Base-by-base conservation (phyloP, 2,329 filamentous ascomycete genomes). In the Fusarium pseudograminearum region DNA sequence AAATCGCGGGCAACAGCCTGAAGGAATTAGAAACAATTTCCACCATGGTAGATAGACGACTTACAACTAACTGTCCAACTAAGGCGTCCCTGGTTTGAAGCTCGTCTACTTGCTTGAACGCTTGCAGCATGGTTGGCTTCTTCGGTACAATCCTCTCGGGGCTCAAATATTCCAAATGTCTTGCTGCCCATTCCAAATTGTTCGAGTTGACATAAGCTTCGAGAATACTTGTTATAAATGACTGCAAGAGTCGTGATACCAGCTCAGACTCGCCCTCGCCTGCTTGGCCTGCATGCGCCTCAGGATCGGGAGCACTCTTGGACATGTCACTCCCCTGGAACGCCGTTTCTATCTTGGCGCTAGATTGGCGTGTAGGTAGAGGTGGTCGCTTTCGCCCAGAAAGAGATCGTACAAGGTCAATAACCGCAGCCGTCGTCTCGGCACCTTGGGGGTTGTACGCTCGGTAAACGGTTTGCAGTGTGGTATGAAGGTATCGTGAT, bases 201-300 rank as follows among this genome's bases (percentile, higher is more conserved):
- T 89, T 86, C 9, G 80, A 82, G 69, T 89, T 89, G 65, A 93
- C 85, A 70, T 93, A 95, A 46, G 90, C 87, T 76, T 94, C 92
- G 14, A 94, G 80, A 20, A 94, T 81, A 75, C 92, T 91, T 1
- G 91, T 93, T n/a, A 93, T 84, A 77, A 96, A 94, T 2, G 90
- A 89, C 74, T 93, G 90, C 26, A 95, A 80, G 18, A 95, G 81
- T 60, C 86, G 88, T 36, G 83, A 83, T 73, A 91, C 87, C 65
- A 94, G 81, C 11, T 84, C 85, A 4, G 81, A 81, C 76, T 94
- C 91, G 36, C 84, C 83, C 8, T 84, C 83, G 46, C 85, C 83
- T 18, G 71, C 68, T 44, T 70, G 61, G 24, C 77, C 78, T 12
- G 69, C 69, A 58, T 80, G 77, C 4, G 86, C 87, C 77, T 90